Base-by-base conservation (phyloP, 176 grass and related monocot species). In the Typha latifolia region DNA sequence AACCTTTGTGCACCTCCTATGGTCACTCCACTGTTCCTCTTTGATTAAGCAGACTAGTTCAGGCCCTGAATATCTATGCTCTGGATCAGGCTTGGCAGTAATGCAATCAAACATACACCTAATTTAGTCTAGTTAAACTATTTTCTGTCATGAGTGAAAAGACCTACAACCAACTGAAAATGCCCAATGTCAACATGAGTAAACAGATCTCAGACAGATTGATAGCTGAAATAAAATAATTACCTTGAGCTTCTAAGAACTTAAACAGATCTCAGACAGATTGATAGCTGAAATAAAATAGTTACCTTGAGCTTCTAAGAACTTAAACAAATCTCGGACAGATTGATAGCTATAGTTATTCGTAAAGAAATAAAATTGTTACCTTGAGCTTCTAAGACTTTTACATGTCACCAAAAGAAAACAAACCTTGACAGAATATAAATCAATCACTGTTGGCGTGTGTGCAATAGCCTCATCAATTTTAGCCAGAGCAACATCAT, bases 371-470 rank as follows among this genome's bases (percentile, higher is more conserved):
- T 43, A 43, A 9, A 43, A 9, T 9, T 9, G 14, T 57, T 57
- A 57, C 9, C 19, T 20, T 57, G 5, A 21, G 18, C 8, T 6
- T 19, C 11, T 19, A 59, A 22, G 2, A 59, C 5, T 9, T 2
- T 59, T 21, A 10, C 14, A 59, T 59, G 20, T 59, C 53, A 22
- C 53, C 6, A 19, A 59, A 22, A 19, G 6, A 43, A 64, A 69
- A 69, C 53, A 37, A 18, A 99, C 84, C 95, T 99, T 99, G 62
- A 80, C 78, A 43, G 95, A 99, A 62, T 99, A 99, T n/a, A 99
- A 94, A 87, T 99, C 95, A 74, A 93, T 99, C 19, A 90, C 86
- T 77, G 95, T 99, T 65, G 89, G 95, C 15, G 89, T 99, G 69
- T 99, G 89, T 5, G 78, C 78, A 77, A 99, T 99, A 56, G 95